These are phyloP conservation scores for Lentinula sp. DNA, from an alignment of 768 basidiomycete genomes.

Conservation along the genomic window DNA sequence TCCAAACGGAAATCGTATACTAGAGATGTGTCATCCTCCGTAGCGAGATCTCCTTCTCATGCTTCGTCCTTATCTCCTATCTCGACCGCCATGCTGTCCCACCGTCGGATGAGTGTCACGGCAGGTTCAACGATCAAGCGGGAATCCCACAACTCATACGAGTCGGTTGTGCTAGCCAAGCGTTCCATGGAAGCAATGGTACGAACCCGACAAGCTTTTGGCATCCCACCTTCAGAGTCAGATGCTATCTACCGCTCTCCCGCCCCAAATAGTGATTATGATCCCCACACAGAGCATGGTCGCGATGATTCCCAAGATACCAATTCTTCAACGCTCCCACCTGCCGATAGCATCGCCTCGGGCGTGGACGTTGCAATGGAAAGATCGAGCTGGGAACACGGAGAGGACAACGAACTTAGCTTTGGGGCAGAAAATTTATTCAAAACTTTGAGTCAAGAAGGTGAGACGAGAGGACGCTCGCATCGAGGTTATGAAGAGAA, in stretches of 20 bases:
- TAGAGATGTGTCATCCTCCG: background rate
- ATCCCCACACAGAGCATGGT: background rate
- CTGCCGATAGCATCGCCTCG: conserved; percentile 21
- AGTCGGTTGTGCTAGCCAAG: conserved; percentile 15
- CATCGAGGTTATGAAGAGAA: conserved; percentile 4
- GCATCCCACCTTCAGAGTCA: conserved; percentile 36
- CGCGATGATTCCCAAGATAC: background rate
- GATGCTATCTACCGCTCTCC: conserved; percentile 15
- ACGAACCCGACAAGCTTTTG: conserved; percentile 44
- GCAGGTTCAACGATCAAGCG: background rate
- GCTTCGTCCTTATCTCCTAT: background rate
- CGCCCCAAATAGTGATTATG: background rate
- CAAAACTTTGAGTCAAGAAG: conserved; percentile 26
- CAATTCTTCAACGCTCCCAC: background rate
- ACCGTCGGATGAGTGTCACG: background rate
- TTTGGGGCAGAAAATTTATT: conserved; percentile 45
- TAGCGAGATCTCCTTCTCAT: background rate
- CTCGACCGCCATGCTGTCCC: background rate
- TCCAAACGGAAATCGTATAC: background rate
- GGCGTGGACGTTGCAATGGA: conserved; percentile 4
- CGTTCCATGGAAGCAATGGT: conserved; percentile 28
- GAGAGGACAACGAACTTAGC: conserved; percentile 19
- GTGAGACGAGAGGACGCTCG: conserved; percentile 2
- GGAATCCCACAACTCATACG: conserved; percentile 2
- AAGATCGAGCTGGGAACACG: conserved; percentile 2